Evolutionary conservation across 208 protist species (phyloP).

Genomic region (Leishmania turanica): DNA sequence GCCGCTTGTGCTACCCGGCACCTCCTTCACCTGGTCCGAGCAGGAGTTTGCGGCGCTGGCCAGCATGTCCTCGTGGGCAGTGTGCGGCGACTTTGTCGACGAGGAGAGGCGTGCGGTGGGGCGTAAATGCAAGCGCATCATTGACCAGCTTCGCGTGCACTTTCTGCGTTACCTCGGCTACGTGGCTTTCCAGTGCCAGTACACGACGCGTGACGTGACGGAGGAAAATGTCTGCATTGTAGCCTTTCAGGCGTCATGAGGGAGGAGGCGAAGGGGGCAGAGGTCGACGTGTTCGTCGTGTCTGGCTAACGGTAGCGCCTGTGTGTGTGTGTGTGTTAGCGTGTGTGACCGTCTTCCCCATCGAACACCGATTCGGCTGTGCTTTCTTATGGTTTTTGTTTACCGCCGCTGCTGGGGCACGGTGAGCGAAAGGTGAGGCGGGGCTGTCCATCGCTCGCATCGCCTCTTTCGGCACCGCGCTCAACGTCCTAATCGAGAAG

Average conservation of each 20-base stretch:
- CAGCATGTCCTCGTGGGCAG: conserved; percentile 81
- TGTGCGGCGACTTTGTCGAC: conserved; percentile 56
- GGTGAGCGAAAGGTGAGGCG: not conserved
- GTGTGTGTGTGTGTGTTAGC: not conserved
- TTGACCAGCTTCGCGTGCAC: conserved; percentile 60
- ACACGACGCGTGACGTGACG: conserved; percentile 51
- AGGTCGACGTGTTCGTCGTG: not conserved
- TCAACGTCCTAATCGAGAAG: not conserved
- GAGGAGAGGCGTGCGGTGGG: conserved; percentile 40
- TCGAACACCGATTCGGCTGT: not conserved
- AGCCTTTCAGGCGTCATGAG: conserved; percentile 27
- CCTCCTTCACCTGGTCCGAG: conserved; percentile 30
- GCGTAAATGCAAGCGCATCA: conserved; percentile 65
- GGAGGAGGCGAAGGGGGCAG: not conserved
- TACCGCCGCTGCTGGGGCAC: not conserved
- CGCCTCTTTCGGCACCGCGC: not conserved
- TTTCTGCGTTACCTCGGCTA: conserved; percentile 63
- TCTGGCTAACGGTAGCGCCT: not conserved
- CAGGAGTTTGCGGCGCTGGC: conserved; percentile 64
- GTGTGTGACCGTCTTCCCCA: not conserved
- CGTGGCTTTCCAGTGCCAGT: conserved; percentile 50
- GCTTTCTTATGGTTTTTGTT: not conserved
- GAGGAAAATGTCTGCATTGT: conserved; percentile 80
- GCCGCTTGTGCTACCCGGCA: conserved; percentile 42
- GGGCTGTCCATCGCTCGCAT: not conserved